These are phyloP conservation scores for Furcasterigmium sp. DNA, from an alignment of 2,329 filamentous ascomycete species.

Conservation along the genomic window DNA sequence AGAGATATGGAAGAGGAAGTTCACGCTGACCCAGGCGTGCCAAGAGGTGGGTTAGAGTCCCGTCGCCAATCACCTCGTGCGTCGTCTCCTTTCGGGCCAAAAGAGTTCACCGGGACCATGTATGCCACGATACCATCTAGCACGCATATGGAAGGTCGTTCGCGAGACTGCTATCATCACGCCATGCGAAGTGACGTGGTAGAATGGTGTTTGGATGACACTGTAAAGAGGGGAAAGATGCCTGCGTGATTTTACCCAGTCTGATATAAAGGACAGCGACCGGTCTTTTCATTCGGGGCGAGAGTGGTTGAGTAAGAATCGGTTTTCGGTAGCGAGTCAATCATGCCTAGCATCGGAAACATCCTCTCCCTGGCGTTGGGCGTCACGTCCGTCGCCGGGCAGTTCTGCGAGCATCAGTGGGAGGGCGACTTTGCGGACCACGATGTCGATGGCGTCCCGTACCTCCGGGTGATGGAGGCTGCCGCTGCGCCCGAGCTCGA, in stretches of 20 bases:
- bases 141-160: background rate
- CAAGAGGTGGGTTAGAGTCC: too few species aligned
- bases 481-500: constrained; percentile 19
- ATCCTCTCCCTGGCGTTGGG: constrained; percentile 9
- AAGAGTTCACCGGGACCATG: too few species aligned
- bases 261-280: background rate
- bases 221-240: background rate
- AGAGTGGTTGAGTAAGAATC: background rate
- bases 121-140: too few species aligned
- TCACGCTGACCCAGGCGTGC: too few species aligned
- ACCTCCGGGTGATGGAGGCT: constrained; percentile 13
- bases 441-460: constrained; percentile 14
- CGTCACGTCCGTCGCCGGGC: constrained; percentile 10
- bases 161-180: background rate
- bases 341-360: constrained; percentile 9
- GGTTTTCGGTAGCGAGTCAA: background rate
- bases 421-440: constrained; percentile 18
- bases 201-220: background rate
- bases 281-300: background rate
- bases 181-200: background rate
- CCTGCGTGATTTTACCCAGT: background rate
- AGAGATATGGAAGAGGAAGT: too few species aligned
- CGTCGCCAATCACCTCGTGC: too few species aligned
- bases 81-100: too few species aligned
- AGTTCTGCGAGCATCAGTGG: constrained; percentile 24